Percentiles rank a stretch among this genome's conserved stretches.
These are phyloP conservation scores for Colletotrichum euphorbiae DNA, from an alignment of 2,329 filamentous ascomycete species.

Conservation along the genomic window DNA sequence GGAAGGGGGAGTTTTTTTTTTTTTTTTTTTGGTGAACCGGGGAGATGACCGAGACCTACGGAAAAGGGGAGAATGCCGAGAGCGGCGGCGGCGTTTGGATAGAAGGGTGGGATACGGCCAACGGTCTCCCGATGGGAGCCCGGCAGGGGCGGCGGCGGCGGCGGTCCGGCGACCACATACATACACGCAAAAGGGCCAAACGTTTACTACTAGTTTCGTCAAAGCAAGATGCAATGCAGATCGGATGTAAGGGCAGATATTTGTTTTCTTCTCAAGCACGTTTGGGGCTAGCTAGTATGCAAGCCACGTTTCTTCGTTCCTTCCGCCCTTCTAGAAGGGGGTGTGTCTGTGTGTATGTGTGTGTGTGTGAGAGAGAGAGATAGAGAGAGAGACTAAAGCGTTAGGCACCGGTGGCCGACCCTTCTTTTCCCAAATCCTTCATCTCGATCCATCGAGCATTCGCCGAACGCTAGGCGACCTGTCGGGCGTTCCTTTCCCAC, in stretches of 20 bases:
- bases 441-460: too few species aligned
- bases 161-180: not conserved
- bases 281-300: not conserved
- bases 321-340: not conserved
- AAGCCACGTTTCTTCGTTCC: constrained; percentile 4
- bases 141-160: constrained; percentile 6
- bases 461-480: not conserved
- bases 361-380: too few species aligned
- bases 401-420: too few species aligned
- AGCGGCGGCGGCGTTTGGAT: not conserved
- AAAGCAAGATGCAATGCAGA: not conserved
- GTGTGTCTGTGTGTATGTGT: too few species aligned
- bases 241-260: not conserved
- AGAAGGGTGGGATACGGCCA: not conserved
- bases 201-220: not conserved
- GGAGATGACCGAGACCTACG: constrained; percentile 23
- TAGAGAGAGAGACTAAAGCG: too few species aligned
- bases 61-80: constrained; percentile 29
- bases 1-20: not conserved
- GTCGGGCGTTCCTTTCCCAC: not conserved
- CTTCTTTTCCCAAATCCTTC: too few species aligned
- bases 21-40: constrained; percentile 2
- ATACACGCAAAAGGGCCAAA: too few species aligned
- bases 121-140: constrained; percentile 3
- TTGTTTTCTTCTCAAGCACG: not conserved